Percentiles rank a stretch among this genome's conserved stretches.
Evolutionary conservation across 1,139 yeast species (phyloP).

Genomic region (Trichomonascaceae sp.): DNA sequence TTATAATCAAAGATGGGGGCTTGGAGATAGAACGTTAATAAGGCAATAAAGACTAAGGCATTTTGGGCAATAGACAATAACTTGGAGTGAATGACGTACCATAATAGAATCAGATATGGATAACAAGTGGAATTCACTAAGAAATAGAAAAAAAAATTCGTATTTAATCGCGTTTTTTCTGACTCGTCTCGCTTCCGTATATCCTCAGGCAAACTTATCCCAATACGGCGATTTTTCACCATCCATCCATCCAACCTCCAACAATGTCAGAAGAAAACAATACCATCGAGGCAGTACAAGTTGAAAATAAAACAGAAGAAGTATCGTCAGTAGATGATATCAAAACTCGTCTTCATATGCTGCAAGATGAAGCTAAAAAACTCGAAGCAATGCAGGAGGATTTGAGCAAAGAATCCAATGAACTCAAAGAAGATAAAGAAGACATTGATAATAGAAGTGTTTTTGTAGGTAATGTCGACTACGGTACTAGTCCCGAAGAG

Average conservation of each 20-base stretch:
- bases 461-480: conserved; percentile 84
- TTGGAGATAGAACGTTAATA: not conserved
- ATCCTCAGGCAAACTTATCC: not conserved
- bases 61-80: not conserved
- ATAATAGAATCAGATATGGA: no score
- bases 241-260: not conserved
- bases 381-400: conserved; percentile 49
- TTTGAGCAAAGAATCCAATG: conserved; percentile 41
- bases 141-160: no score
- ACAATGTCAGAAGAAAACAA: not conserved
- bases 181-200: not conserved
- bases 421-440: conserved; percentile 42
- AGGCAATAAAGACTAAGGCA: not conserved
- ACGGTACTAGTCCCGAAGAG: conserved; percentile 72
- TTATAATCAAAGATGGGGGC: not conserved
- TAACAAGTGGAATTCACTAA: no score
- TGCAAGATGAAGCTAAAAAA: conserved; percentile 50
- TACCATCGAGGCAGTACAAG: not conserved
- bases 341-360: conserved; percentile 35
- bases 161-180: no score
- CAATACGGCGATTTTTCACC: not conserved
- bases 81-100: no score
- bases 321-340: conserved; percentile 24
- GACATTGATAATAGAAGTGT: conserved; percentile 73
- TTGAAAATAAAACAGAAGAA: not conserved